These are phyloP conservation scores for Juglanconis oblonga DNA, from an alignment of 2,329 filamentous ascomycete genomes.

Conservation along the genomic window DNA sequence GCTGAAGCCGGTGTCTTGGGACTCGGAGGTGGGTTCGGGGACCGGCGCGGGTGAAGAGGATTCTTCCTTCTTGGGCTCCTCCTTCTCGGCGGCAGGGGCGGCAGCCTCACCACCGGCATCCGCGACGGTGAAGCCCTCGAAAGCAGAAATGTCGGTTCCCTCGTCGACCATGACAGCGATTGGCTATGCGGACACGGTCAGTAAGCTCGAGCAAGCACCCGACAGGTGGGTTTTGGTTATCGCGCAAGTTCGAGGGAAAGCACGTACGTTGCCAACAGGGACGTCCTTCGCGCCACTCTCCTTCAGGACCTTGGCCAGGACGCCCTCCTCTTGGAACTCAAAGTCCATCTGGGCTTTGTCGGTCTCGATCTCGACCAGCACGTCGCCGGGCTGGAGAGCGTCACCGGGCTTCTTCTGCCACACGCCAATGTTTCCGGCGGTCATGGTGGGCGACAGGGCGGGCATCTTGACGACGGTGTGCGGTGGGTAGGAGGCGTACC, in stretches of 20 bases:
- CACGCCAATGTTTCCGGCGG: slow-evolving; percentile 87
- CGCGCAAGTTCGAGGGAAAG: slow-evolving; percentile 14
- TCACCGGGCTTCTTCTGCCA: slow-evolving; percentile 99
- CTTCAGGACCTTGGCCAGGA: slow-evolving; percentile 91
- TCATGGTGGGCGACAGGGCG: slow-evolving; percentile 97
- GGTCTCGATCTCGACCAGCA: slow-evolving; percentile 97
- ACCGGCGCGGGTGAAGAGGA: slow-evolving; percentile 50
- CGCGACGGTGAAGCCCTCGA: slow-evolving; percentile 81
- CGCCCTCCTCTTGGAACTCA: slow-evolving; percentile 97
- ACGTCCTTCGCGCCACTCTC: slow-evolving; percentile 93
- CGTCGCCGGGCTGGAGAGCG: slow-evolving; percentile 82
- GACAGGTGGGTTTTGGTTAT: too few relatives aligned
- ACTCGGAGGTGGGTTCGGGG: slow-evolving; percentile 50
- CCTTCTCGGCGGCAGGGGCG: slow-evolving; percentile 60
- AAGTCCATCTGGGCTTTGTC: slow-evolving; percentile 99
- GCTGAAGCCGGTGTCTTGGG: slow-evolving; percentile 68
- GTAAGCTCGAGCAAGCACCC: neutral
- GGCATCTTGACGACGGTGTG: slow-evolving; percentile 98
- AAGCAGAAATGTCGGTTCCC: slow-evolving; percentile 79
- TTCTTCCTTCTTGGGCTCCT: slow-evolving; percentile 63
- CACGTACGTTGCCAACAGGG: slow-evolving; percentile 85
- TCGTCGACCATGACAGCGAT: slow-evolving; percentile 96
- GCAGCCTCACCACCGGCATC: slow-evolving; percentile 84
- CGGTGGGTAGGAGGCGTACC: slow-evolving; percentile 81
- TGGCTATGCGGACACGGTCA: slow-evolving; percentile 55